Percentiles rank a stretch among this genome's conserved stretches.
Evolutionary conservation across 1,284 basidiomycete genomes (phyloP).

Genomic region (Neolentinus lepideus): DNA sequence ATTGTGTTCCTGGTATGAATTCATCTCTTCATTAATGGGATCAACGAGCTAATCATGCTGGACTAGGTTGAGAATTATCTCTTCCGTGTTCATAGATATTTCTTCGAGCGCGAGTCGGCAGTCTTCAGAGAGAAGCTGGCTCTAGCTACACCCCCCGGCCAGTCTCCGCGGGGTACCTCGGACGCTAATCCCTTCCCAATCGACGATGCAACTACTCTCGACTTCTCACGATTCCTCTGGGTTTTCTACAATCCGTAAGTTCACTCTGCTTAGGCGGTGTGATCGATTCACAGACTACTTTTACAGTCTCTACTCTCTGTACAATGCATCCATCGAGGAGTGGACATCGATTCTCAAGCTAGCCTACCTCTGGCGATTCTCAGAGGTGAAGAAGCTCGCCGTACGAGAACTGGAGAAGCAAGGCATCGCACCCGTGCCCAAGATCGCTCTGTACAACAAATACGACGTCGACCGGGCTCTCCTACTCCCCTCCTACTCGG

Average conservation of each 20-base stretch:
- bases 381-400: slow-evolving; percentile 49
- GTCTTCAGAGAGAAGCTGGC: slow-evolving; percentile 41
- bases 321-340: slow-evolving; percentile 41
- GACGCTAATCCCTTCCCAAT: slow-evolving; percentile 46
- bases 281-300: not conserved
- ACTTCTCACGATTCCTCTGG: slow-evolving; percentile 58
- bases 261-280: not conserved
- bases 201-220: slow-evolving; percentile 34
- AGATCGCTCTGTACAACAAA: slow-evolving; percentile 48
- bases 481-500: slow-evolving; percentile 49
- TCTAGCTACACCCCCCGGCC: slow-evolving; percentile 36
- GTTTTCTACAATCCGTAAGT: slow-evolving; percentile 61
- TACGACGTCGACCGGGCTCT: slow-evolving; percentile 45
- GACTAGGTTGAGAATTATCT: slow-evolving; percentile 37
- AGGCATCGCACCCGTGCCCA: slow-evolving; percentile 49
- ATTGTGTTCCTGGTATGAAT: slow-evolving; percentile 43
- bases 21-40: not conserved
- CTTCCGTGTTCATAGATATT: slow-evolving; percentile 56
- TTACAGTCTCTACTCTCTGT: slow-evolving; percentile 47
- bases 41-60: slow-evolving; percentile 3
- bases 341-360: slow-evolving; percentile 57
- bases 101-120: slow-evolving; percentile 57
- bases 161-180: slow-evolving; percentile 30
- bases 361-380: slow-evolving; percentile 52
- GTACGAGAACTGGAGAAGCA: slow-evolving; percentile 56